Evolutionary conservation across 306 rosid species (phyloP).

Genomic region (Gastrolobium bilobum): DNA sequence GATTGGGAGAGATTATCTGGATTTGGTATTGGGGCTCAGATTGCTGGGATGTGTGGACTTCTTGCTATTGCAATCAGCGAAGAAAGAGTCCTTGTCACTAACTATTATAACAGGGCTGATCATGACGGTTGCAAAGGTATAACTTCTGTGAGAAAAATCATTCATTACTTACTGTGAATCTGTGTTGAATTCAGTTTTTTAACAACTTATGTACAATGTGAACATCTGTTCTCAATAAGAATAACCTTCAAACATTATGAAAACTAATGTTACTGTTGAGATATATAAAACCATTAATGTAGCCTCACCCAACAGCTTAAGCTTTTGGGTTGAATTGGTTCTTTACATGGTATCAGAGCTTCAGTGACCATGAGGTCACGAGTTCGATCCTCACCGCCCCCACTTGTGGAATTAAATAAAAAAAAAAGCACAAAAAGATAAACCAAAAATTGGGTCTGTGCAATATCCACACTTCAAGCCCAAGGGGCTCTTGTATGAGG

Average conservation of each 20-base stretch:
- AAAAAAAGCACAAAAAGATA: too few relatives aligned
- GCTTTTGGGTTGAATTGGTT: too few relatives aligned
- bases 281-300: too few relatives aligned
- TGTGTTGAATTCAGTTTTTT: background rate
- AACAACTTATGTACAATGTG: conserved; percentile 16
- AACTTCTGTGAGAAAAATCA: background rate
- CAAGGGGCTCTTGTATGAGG: too few relatives aligned
- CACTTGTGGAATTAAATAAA: too few relatives aligned
- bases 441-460: too few relatives aligned
- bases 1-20: conserved; percentile 97
- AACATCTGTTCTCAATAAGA: background rate
- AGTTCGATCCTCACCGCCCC: too few relatives aligned
- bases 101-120: conserved; percentile 86
- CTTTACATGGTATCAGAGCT: too few relatives aligned
- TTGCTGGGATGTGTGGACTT: conserved; percentile 92
- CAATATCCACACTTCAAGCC: too few relatives aligned
- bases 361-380: too few relatives aligned
- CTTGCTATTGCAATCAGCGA: conserved; percentile 86
- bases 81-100: conserved; percentile 85
- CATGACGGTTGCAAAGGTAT: conserved; percentile 90
- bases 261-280: background rate
- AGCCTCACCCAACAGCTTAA: too few relatives aligned
- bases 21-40: conserved; percentile 90
- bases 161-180: background rate
- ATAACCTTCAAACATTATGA: background rate